These are phyloP conservation scores for Paecilomyces formosus DNA, from an alignment of 2,329 filamentous ascomycete species.

Conservation along the genomic window DNA sequence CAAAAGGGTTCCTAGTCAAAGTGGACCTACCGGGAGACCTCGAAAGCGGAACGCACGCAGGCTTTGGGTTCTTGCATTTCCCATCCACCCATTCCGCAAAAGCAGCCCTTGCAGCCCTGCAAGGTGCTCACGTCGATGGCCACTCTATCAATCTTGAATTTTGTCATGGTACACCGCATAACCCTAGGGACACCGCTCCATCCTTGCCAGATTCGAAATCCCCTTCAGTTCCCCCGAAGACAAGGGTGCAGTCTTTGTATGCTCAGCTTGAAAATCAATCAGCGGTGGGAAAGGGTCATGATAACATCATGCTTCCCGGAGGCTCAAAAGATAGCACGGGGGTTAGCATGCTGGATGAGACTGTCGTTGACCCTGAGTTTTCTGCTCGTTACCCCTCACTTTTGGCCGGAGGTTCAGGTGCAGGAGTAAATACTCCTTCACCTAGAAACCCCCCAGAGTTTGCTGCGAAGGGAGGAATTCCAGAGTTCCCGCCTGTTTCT, in stretches of 20 bases:
- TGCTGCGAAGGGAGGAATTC: conserved; percentile 16
- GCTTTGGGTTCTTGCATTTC: conserved; percentile 34
- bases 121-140: conserved; percentile 29
- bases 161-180: conserved; percentile 14
- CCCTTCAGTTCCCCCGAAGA: background rate
- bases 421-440: background rate
- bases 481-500: conserved; percentile 29
- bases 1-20: conserved; percentile 28
- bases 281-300: background rate
- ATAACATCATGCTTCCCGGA: background rate
- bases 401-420: conserved; percentile 10
- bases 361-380: conserved; percentile 23
- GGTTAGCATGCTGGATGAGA: conserved; percentile 20
- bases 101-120: conserved; percentile 28
- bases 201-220: conserved; percentile 12
- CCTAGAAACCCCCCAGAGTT: conserved; percentile 12
- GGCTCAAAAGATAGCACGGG: background rate
- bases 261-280: background rate
- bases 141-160: conserved; percentile 34
- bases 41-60: conserved; percentile 25
- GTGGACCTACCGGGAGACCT: conserved; percentile 28
- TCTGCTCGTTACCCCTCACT: conserved; percentile 28
- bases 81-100: conserved; percentile 25
- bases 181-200: conserved; percentile 1
- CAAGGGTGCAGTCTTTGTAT: background rate